Evolutionary conservation across 371 early-diverging fungal genomes (phyloP), one percentile per base, ranked within the genome.

Genomic region (Haplosporangium sp.): DNA sequence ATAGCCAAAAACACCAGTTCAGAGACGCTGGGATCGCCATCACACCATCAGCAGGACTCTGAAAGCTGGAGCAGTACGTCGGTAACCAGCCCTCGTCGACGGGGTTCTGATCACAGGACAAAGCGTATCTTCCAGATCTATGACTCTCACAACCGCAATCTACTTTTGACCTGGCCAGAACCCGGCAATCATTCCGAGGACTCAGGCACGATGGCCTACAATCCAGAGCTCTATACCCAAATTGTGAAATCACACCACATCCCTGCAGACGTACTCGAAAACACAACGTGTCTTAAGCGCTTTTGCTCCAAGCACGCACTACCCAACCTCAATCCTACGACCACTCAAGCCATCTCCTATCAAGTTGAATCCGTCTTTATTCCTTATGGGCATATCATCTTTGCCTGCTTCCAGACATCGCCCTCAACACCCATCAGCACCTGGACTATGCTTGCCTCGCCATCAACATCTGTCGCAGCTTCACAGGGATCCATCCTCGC

Each of bases 71-170:
- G 18, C 18, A 37, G 40, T 9, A 57, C 67, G n/a, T 63, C 69
- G 23, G 43, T 50, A 11, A 55, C 57, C 14, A 64, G 51, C 38
- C 79, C 60, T 29, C 83, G 29, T 41, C 62, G 64, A 37, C 63
- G 57, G 23, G 53, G 40, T 52, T 52, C 58, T 6, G 73, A 68
- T 14, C 45, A 63, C 20, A 50, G 53, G 14, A 80, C 82, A 42
- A 73, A 80, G 42, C 74, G 84, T 8, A 80, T 86, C 43, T 86
- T 86, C 57, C 84, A 85, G 65, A 62, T 86, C 14, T 69, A 83
- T 36, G 83, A 85, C 61, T 63, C 76, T 7, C 57, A 71, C 9
- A 76, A 79, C 43, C 54, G 66, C 21, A 74, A 75, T 13, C 43
- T 77, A 9, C 57, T 85, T n/a, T 67, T 85, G 41, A 74, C 74